Base-by-base conservation (phyloP, 306 rosid genomes). In the Lablab purpureus region DNA sequence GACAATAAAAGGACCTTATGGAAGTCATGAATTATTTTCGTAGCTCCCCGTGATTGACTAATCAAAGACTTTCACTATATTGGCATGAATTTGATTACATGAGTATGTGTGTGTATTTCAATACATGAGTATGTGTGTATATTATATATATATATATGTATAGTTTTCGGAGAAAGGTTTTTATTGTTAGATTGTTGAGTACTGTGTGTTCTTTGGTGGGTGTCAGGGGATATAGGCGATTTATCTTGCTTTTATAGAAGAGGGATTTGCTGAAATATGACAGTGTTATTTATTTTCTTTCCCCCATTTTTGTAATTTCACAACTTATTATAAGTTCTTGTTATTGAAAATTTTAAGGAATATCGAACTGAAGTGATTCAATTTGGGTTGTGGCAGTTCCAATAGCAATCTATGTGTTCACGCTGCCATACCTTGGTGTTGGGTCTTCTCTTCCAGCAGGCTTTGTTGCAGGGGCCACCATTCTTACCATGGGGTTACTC, bases 341-440 rank as follows among this genome's bases (percentile, higher is more conserved):
- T 55, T n/a, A 71, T 25, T 73, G 50, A 58, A 63, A 74, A 40
- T 70, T 60, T 18, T 25, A 65, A 75, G 60, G 4, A 25, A 19
- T 49, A 66, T 28, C 52, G 27, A 71, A 76, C 74, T 55, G 17
- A 64, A 76, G 64, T 46, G 27, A 76, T 47, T 63, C 46, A 58
- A 81, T 56, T 58, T 52, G 23, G 59, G 13, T 79, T 67, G 70
- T 85, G 81, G 83, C 98, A 93, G 98, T 93, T 66, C 98, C 98
- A 6, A 91, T 91, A 55, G 85, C 98, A 0, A 83, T 91, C 40
- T 93, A 80, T 50, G 54, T 91, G 84, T 91, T 93, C 89, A 93
- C 98, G 7, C 79, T 93, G 85, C 98, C 98, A 41, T 91, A 88
- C 87, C 86, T 93, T 21, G 98, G 93, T 0, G 90, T 89, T 62